Conservation (phyloP, 164 flowering plant genomes). For the Liquidambar formosana region DNA sequence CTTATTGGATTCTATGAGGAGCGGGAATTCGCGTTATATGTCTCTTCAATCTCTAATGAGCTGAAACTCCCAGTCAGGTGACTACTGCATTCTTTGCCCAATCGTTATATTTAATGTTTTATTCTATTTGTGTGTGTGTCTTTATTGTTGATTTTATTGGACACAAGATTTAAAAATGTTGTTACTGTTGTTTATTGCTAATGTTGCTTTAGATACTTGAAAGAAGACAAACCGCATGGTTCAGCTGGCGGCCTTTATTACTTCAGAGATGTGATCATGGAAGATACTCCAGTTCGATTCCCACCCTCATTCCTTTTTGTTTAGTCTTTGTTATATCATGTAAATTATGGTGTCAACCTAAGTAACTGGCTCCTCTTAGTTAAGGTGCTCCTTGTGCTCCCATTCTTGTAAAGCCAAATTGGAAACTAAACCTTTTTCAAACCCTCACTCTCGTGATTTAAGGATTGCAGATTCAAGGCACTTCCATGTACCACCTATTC, state of each 20-base stretch:
- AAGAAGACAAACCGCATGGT: slow-evolving; percentile 95
- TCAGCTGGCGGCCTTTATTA: slow-evolving; percentile 96
- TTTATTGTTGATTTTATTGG: neutral
- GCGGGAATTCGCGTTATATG: slow-evolving; percentile 91
- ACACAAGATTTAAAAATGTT: neutral
- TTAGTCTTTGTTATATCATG: too few relatives aligned
- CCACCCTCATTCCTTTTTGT: slow-evolving; percentile 5
- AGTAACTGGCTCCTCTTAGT: too few relatives aligned
- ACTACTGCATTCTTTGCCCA: neutral
- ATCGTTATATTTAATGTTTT: neutral
- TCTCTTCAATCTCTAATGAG: slow-evolving; percentile 90
- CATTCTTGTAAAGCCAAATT: too few relatives aligned
- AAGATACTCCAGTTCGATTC: slow-evolving; percentile 77
- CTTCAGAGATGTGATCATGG: slow-evolving; percentile 93
- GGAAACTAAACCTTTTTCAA: too few relatives aligned
- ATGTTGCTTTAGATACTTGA: slow-evolving; percentile 68
- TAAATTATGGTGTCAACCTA: too few relatives aligned
- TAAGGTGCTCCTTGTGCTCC: too few relatives aligned
- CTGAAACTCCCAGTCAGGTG: slow-evolving; percentile 92
- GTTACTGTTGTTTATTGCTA: slow-evolving; percentile 2
- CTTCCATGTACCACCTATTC: too few relatives aligned
- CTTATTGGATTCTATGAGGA: slow-evolving; percentile 96
- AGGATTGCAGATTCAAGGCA: too few relatives aligned
- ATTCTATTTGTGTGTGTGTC: neutral
- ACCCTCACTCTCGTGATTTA: too few relatives aligned